Base-by-base conservation (phyloP, 306 rosid genomes). In the Gastrolobium bilobum region DNA sequence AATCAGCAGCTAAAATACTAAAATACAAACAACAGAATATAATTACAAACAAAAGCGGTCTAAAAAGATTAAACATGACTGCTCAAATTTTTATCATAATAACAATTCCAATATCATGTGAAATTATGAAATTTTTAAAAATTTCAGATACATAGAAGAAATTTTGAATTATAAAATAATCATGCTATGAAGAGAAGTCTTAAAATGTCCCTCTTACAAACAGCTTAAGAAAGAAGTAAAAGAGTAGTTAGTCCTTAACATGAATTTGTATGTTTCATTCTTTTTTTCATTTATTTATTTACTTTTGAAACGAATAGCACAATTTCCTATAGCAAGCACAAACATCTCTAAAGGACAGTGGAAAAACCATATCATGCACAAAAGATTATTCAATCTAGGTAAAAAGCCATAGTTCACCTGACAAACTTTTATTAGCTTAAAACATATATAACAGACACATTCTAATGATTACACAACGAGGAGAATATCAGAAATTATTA, bases 401-500 rank as follows among this genome's bases (percentile, higher is more conserved):
- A 33, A 46, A 44, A 44, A 33, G 15, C 37, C 70, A 47, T 2
- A 44, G 47, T 66, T 31, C 26, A 31, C 37, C 67, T 8, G 39
- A 10, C 30, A 54, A 6, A 38, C 15, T 58, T 11, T 66, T 20
- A 34, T 43, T 13, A 14, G 29, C 52, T 75, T 62, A 14, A 48
- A 75, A n/a, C 26, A 70, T 8, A 61, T 9, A 39, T 31, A 46
- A 13, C 52, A 76, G 13, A 26, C 73, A 13, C 81, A 47, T 53
- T 40, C 6, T 46, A 60, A 13, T 43, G 31, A 43, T 44, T 7
- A 58, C 14, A 30, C 26, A 56, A 37, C 30, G 13, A 63, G 6
- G 44, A 75, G 11, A 69, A 63, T 40, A 60, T n/a, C 13, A 75
- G 8, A 62, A 20, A 48, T 50, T 35, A 76, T 48, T 61, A 26